Percentiles rank a stretch among this genome's conserved stretches.
These are phyloP conservation scores for Maudiozyma saulgeensis DNA, from an alignment of 805 yeast genomes.

Conservation along the genomic window DNA sequence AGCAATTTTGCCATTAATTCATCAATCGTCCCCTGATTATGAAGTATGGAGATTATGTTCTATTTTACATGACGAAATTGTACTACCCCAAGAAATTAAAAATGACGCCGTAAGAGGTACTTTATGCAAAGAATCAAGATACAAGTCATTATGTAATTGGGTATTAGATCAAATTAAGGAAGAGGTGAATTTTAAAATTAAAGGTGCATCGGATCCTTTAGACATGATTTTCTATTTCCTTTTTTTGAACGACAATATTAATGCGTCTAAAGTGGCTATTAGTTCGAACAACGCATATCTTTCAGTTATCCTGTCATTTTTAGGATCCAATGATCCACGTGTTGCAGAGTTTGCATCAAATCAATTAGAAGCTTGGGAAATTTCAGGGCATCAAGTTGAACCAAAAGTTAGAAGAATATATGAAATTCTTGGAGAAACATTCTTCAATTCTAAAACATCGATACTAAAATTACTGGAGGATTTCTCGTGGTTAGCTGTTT, in stretches of 20 bases:
- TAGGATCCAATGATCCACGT: slow-evolving; percentile 60
- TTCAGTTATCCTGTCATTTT: slow-evolving; percentile 55
- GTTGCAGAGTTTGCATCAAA: slow-evolving; percentile 45
- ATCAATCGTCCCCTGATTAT: slow-evolving; percentile 15
- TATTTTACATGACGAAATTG: slow-evolving; percentile 45
- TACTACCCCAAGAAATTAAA: slow-evolving; percentile 13
- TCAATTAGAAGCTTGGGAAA: slow-evolving; percentile 63
- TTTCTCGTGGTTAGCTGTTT: slow-evolving; percentile 56
- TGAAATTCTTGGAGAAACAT: slow-evolving; percentile 50
- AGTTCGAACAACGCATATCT: slow-evolving; percentile 58
- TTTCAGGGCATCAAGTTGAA: slow-evolving; percentile 34
- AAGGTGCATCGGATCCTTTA: slow-evolving; percentile 31
- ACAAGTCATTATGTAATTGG: slow-evolving; percentile 47
- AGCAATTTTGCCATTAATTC: slow-evolving; percentile 11
- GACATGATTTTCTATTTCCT: slow-evolving; percentile 43
- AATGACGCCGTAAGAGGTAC: slow-evolving; percentile 15
- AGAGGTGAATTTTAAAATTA: slow-evolving; percentile 29
- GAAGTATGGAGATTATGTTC: slow-evolving; percentile 49
- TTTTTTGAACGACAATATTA: slow-evolving; percentile 45
- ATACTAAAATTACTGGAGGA: slow-evolving; percentile 32
- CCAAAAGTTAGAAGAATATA: slow-evolving; percentile 51
- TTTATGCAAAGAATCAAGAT: slow-evolving; percentile 31
- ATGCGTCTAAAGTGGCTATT: slow-evolving; percentile 56
- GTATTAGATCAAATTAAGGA: slow-evolving; percentile 36
- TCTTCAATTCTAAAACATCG: slow-evolving; percentile 23